Evolutionary conservation across 2,329 filamentous ascomycete species (phyloP), one percentile per base, ranked within the genome.

Genomic region (Esteya vermicola): DNA sequence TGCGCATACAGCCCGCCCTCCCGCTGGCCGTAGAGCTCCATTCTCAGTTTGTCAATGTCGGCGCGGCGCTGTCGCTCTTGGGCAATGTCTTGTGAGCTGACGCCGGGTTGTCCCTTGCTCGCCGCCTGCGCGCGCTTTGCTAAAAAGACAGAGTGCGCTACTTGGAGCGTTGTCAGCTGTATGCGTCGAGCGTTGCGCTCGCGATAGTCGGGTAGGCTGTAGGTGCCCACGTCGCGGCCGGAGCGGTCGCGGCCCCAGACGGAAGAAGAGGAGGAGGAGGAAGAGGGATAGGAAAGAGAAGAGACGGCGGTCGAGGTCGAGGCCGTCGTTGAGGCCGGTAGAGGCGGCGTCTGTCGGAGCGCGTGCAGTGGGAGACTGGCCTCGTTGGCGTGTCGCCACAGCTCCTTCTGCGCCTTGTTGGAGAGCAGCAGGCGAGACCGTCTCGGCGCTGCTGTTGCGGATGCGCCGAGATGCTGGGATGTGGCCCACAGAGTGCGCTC

Each of bases 371-470:
- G 67, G 13, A 73, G 57, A 41, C 56, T 62, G 36, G 67, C 61
- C 47, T 75, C 72, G 52, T 63, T 64, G 45, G 72, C 60, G 35
- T 61, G 58, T 54, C 70, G 71, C 72, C 72, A 77, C 51, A 70
- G 65, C 49, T 75, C 71, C 50, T 67, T 65, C 51, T 72, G 65
- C 21, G 65, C 55, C 54, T 72, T 72, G 53, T 61, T 58, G 1
- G 54, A 52, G 25, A 55, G 51, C 31, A 36, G 39, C 28, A 45
- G 37, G 25, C 46, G 40, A 28, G 22, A 37, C 25, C 30, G 25
- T n/a, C n/a, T n/a, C 45, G 55, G 58, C 26, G 60, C 52, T 37
- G 62, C 58, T 33, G 55, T 57, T 26, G 60, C 52, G 36, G 62
- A 58, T 34, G 60, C 60, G 33, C 57, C 57, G 31, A 71, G 58